Percentiles rank a stretch among this genome's conserved stretches.
Evolutionary conservation across 208 protist genomes (phyloP).

Genomic region (Leishmania gerbilli): DNA sequence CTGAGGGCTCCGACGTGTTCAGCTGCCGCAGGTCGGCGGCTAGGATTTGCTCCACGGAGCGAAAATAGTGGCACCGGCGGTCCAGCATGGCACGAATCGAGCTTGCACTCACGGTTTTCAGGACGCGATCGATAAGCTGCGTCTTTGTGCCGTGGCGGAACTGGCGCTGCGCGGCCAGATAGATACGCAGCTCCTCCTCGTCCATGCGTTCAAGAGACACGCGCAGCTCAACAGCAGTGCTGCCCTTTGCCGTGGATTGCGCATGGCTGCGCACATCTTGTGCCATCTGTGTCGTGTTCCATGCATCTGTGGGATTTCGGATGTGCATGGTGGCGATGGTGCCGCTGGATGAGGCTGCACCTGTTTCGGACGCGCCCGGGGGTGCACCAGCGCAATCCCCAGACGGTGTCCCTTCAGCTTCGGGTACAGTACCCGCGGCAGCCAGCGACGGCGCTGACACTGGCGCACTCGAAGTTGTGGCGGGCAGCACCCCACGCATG

Average conservation of each 20-base stretch:
- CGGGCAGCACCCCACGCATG: constrained; percentile 69
- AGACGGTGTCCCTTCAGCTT: not conserved
- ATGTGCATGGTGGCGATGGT: constrained; percentile 71
- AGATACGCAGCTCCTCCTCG: constrained; percentile 92
- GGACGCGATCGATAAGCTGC: constrained; percentile 71
- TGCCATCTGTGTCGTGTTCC: constrained; percentile 67
- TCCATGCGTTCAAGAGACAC: constrained; percentile 58
- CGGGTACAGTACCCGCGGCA: not conserved
- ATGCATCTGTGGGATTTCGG: constrained; percentile 79
- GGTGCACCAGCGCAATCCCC: not conserved
- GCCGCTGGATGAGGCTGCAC: not conserved
- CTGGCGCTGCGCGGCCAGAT: constrained; percentile 81
- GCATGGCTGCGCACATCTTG: constrained; percentile 51
- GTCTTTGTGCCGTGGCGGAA: constrained; percentile 79
- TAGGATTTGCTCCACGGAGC: constrained; percentile 78
- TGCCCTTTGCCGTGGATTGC: constrained; percentile 28
- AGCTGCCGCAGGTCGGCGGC: constrained; percentile 68
- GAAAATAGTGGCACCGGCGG: constrained; percentile 85
- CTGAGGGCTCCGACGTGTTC: constrained; percentile 13
- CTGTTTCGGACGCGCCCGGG: not conserved
- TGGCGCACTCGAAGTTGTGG: constrained; percentile 7
- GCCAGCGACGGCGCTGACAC: constrained; percentile 1
- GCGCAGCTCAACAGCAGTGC: constrained; percentile 39
- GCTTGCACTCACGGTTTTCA: constrained; percentile 53
- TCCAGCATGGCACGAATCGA: constrained; percentile 80